Evolutionary conservation across 2,329 filamentous ascomycete genomes (phyloP).

Genomic region (Neofusicoccum kwambonambiense): DNA sequence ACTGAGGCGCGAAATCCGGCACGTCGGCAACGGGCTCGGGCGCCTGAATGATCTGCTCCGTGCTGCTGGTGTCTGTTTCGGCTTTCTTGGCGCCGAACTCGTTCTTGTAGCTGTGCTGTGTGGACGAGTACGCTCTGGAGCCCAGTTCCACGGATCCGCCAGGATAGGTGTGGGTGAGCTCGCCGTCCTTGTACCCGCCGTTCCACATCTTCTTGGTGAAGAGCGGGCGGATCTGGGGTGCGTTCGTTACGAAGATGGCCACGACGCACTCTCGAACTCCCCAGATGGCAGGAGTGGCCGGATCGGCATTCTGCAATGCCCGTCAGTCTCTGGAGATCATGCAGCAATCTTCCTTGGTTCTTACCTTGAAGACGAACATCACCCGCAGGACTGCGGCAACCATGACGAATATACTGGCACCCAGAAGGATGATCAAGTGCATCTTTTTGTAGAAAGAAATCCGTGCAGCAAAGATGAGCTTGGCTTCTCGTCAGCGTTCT

Average conservation of each 20-base stretch:
- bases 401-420: conserved; percentile 8
- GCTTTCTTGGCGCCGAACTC: neutral
- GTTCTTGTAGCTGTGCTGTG: neutral
- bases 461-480: neutral
- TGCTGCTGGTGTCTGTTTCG: neutral
- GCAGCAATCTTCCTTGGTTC: neutral
- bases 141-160: neutral
- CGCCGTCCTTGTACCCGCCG: neutral
- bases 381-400: neutral
- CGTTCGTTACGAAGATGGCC: conserved; percentile 5
- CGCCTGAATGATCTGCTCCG: neutral
- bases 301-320: neutral
- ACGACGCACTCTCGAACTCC: conserved; percentile 1
- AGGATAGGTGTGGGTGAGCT: neutral
- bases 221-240: neutral
- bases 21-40: neutral
- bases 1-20: neutral
- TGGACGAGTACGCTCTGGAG: neutral
- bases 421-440: neutral
- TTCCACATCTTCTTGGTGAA: conserved; percentile 3
- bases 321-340: no score
- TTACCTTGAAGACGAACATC: conserved; percentile 10
- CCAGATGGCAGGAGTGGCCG: conserved; percentile 4
- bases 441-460: conserved; percentile 4
- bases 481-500: no score